A percentile compares a stretch with the other conserved stretches of the same genome.
Conservation (phyloP, 805 yeast species). For the Schizosaccharomyces octosporus region DNA sequence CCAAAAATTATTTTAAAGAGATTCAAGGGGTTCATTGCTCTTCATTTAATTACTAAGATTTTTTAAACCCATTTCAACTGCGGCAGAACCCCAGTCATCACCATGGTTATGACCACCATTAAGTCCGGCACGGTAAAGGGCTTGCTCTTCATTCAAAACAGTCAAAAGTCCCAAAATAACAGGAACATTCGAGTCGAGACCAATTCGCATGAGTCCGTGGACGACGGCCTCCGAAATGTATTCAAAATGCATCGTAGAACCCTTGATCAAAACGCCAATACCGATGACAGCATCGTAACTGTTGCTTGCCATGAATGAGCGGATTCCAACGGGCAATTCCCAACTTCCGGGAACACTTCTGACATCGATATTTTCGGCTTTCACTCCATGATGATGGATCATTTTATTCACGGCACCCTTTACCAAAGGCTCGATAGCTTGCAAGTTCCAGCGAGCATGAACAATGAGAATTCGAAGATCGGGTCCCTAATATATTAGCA, state of each 20-base stretch:
- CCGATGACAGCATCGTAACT: conserved; percentile 65
- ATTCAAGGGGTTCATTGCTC: no score
- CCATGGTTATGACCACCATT: conserved; percentile 81
- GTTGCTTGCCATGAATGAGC: conserved; percentile 3
- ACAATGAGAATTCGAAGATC: conserved; percentile 55
- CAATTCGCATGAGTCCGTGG: conserved; percentile 60
- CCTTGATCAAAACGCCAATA: conserved; percentile 85
- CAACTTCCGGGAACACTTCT: conserved; percentile 88
- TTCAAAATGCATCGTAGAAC: conserved; percentile 94
- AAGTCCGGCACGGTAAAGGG: conserved; percentile 75
- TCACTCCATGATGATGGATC: conserved; percentile 40
- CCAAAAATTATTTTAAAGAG: no score
- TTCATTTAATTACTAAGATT: not conserved
- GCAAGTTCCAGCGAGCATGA: conserved; percentile 86
- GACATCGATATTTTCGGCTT: conserved; percentile 46
- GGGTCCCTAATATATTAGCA: not conserved
- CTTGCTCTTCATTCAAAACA: conserved; percentile 84
- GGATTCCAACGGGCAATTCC: conserved; percentile 39
- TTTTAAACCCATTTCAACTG: conserved; percentile 63
- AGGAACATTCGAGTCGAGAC: conserved; percentile 44
- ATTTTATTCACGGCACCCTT: conserved; percentile 40
- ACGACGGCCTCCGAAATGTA: conserved; percentile 83
- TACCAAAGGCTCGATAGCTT: conserved; percentile 55
- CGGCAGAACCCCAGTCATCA: conserved; percentile 96
- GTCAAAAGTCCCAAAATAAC: conserved; percentile 86